Evolutionary conservation across 306 rosid species (phyloP).

Genomic region (Nissolia schottii): DNA sequence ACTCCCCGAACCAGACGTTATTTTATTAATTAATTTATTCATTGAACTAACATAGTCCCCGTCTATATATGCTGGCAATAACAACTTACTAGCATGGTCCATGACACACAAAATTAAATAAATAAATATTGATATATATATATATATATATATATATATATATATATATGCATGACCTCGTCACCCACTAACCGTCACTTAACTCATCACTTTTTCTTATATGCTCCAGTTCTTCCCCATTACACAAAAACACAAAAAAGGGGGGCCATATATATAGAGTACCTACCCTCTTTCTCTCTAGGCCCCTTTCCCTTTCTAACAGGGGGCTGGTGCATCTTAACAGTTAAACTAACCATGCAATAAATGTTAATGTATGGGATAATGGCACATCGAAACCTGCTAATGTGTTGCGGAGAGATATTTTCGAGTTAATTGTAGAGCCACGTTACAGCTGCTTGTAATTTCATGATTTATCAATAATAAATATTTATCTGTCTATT

Average conservation of each 20-base stretch:
- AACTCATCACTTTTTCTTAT: not conserved
- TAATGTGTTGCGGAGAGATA: too few relatives aligned
- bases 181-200: not conserved
- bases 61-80: constrained; percentile 2
- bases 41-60: not conserved
- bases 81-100: constrained; percentile 14
- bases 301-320: not conserved
- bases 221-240: not conserved
- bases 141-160: not conserved
- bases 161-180: constrained; percentile 5
- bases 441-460: too few relatives aligned
- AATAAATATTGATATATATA: not conserved
- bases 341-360: not conserved
- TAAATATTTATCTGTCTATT: too few relatives aligned
- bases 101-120: not conserved
- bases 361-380: not conserved
- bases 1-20: not conserved
- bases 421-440: too few relatives aligned
- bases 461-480: too few relatives aligned
- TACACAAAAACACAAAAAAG: too few relatives aligned
- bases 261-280: too few relatives aligned
- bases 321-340: not conserved
- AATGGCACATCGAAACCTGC: not conserved
- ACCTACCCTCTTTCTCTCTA: not conserved
- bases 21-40: not conserved